Evolutionary conservation across 2,329 filamentous ascomycete species (phyloP).

Genomic region (Colletotrichum phormii): DNA sequence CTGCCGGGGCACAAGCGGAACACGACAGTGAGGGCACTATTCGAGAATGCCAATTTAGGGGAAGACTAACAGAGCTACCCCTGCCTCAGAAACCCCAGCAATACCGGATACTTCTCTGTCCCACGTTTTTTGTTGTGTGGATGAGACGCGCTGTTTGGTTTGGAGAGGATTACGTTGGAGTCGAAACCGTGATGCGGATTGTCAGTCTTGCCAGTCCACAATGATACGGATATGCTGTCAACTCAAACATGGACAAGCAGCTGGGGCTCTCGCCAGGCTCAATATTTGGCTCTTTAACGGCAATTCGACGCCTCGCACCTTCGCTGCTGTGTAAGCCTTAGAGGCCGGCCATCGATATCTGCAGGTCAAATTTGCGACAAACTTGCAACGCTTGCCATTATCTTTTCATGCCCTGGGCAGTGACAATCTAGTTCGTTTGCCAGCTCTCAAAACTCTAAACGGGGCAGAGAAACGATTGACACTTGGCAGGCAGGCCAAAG

Average conservation of each 20-base stretch:
- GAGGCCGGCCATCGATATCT: background rate
- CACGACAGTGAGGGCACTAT: background rate
- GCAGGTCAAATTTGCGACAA: background rate
- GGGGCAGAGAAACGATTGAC: background rate
- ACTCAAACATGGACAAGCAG: background rate
- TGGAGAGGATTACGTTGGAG: background rate
- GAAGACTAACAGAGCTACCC: conserved; percentile 5
- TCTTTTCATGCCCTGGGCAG: background rate
- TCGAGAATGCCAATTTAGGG: conserved; percentile 6
- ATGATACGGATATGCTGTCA: background rate
- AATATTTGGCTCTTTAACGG: background rate
- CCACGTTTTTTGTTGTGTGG: conserved; percentile 28
- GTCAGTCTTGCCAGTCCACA: background rate
- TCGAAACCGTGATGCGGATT: conserved; percentile 1
- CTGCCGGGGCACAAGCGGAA: conserved; percentile 1
- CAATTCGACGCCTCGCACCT: background rate
- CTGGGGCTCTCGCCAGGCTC: background rate
- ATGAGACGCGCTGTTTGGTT: conserved; percentile 6
- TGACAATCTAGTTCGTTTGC: background rate
- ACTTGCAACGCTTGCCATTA: background rate
- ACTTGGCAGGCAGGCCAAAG: background rate
- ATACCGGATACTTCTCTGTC: conserved; percentile 18
- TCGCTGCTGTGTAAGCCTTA: background rate
- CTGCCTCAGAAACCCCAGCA: background rate
- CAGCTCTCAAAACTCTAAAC: background rate